These are phyloP conservation scores for Chimonanthus salicifolius DNA, from an alignment of 164 flowering plant genomes.

Conservation along the genomic window DNA sequence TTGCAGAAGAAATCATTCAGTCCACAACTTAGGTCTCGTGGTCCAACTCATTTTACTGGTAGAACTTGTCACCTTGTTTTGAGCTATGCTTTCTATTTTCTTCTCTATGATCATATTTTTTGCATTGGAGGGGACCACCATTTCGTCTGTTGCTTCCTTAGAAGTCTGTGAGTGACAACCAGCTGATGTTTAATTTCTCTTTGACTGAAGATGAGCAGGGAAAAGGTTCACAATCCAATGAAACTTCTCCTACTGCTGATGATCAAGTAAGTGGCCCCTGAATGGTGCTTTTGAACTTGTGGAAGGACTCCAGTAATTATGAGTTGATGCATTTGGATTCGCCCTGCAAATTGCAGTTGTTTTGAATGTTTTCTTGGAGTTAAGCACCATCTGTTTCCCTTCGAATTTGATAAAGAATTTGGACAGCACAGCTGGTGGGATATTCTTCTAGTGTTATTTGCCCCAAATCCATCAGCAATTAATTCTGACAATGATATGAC, in stretches of 20 bases:
- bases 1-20: conserved; percentile 25
- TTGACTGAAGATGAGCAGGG: conserved; percentile 24
- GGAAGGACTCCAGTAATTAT: neutral
- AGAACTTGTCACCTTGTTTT: conserved; percentile 7
- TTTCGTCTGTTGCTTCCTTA: neutral
- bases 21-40: conserved; percentile 37
- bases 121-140: neutral
- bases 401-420: neutral
- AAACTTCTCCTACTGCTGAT: conserved; percentile 23
- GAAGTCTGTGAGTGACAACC: neutral
- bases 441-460: no score
- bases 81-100: neutral
- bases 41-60: conserved; percentile 30
- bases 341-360: neutral
- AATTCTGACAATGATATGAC: neutral
- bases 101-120: neutral
- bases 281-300: neutral
- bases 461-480: neutral
- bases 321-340: neutral
- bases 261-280: conserved; percentile 39
- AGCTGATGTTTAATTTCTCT: conserved; percentile 1
- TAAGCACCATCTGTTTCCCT: neutral
- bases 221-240: conserved; percentile 15
- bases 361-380: neutral
- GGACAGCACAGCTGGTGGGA: neutral